Percentiles rank a stretch among this genome's conserved stretches.
Conservation (phyloP, 306 rosid genomes). For the Glycine latifolia region DNA sequence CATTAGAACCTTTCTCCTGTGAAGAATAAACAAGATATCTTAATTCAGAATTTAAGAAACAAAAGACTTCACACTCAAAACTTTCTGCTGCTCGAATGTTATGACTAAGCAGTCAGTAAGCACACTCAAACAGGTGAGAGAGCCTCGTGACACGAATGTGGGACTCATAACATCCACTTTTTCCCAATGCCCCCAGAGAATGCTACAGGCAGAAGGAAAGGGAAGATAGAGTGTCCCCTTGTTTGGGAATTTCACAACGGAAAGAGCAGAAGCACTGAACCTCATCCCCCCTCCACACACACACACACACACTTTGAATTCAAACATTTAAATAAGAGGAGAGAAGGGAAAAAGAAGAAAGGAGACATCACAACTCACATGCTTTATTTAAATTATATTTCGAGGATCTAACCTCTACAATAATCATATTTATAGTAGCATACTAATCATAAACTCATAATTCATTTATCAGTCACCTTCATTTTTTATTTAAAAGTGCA, state of each 20-base stretch:
- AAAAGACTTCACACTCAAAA: not conserved
- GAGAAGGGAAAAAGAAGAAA: too few relatives aligned
- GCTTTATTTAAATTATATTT: too few relatives aligned
- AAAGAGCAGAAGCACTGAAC: not conserved
- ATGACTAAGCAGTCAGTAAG: too few relatives aligned
- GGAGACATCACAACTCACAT: not conserved
- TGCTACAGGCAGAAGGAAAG: not conserved
- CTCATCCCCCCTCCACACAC: not conserved
- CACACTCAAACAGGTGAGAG: not conserved
- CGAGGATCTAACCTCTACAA: not conserved
- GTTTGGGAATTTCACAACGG: not conserved
- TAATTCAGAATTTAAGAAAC: too few relatives aligned
- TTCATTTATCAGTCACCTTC: not conserved
- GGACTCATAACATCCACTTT: not conserved
- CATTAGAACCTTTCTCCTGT: slow-evolving; percentile 81
- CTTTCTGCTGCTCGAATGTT: too few relatives aligned
- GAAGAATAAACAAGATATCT: not conserved
- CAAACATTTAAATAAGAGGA: not conserved
- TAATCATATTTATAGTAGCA: not conserved
- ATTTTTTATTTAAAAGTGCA: not conserved
- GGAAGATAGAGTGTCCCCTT: not conserved
- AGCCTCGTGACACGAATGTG: not conserved
- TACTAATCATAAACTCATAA: not conserved
- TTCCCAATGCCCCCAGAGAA: not conserved
- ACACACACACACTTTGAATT: too few relatives aligned